Base-by-base conservation (phyloP, 192 early-diverging fungal species). In the Rhizoclosmatium globosum region DNA sequence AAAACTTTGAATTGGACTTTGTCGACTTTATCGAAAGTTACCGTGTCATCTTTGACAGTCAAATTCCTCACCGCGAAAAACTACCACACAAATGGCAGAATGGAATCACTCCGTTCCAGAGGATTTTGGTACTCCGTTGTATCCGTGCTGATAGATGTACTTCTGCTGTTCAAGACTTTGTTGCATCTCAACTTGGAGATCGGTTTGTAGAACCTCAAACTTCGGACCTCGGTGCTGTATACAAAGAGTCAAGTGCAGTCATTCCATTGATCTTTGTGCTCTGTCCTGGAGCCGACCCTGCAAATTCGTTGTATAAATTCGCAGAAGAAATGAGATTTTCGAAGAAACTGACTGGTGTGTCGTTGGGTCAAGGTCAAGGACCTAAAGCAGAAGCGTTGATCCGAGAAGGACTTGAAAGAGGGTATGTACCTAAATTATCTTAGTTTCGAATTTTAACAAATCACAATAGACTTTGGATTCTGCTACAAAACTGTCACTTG, bases 401-500 rank as follows among this genome's bases (percentile, higher is more conserved):
- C 53, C 86, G 83, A 47, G 89, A 90, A 66, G 89, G 88, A 42
- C 86, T 89, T 82, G 89, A 90, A 61, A 72, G 88, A n/a, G 89
- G 89, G 67, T 68, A 68, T 53, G 6, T 53, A 13, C 6, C 17
- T 13, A 53, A 13, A 53, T 53, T 53, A 13, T 17, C 0, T 43
- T 45, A 68, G 13, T 68, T 68, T 9, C 11, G 21, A 64, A 21
- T 64, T 64, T 64, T 64, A 64, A 7, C 39, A 7, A 7, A 1
- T 64, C 21, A 9, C 23, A 17, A 7, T 46, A 68, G 69, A 3
- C 70, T 89, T 47, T 90, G 89, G 89, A 81, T 90, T 69, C 64
- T 90, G 59, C 76, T 90, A 6, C 89, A 90, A 70, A 90, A 90
- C 71, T 90, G 89, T 67, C 89, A 90, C 64, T 67, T 90, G 67